These are phyloP conservation scores for Phytophthora fragariaefolia DNA, from an alignment of 352 stramenopile species.

Conservation along the genomic window DNA sequence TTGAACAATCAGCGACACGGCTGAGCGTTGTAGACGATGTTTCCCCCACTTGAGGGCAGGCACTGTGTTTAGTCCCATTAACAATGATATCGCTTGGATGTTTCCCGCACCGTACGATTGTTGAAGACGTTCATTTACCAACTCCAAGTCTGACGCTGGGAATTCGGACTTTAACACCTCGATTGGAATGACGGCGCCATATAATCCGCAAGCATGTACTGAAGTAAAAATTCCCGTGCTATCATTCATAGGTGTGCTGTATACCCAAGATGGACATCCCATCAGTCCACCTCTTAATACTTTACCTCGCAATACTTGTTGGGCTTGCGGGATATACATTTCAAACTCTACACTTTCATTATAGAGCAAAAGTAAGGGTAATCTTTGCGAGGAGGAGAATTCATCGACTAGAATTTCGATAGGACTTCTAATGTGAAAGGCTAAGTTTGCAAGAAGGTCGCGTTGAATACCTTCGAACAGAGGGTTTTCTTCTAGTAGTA, in stretches of 20 bases:
- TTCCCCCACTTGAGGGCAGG: background rate
- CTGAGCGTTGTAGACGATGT: constrained; percentile 18
- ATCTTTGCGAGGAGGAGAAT: background rate
- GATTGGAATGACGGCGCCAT: constrained; percentile 14
- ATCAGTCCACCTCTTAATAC: constrained; percentile 22
- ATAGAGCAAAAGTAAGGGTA: constrained; percentile 21
- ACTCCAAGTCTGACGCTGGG: background rate
- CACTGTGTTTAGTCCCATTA: constrained; percentile 3
- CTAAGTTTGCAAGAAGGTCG: constrained; percentile 27
- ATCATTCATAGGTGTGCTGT: background rate
- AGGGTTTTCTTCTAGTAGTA: constrained; percentile 19
- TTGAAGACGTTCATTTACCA: constrained; percentile 15
- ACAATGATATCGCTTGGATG: constrained; percentile 6
- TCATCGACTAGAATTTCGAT: constrained; percentile 15
- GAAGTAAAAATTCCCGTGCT: background rate
- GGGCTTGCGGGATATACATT: constrained; percentile 4
- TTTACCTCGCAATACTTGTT: constrained; percentile 9
- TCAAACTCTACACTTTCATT: constrained; percentile 27
- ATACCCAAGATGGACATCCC: constrained; percentile 24
- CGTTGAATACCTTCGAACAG: constrained; percentile 24
- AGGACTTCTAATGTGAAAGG: constrained; percentile 20
- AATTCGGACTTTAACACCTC: constrained; percentile 20
- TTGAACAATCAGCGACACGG: constrained; percentile 23
- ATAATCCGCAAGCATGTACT: constrained; percentile 15
- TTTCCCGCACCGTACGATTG: constrained; percentile 7